phyloP scores from a whole-genome alignment of 75 land plant genomes.

The Cryptomeria japonica region DNA sequence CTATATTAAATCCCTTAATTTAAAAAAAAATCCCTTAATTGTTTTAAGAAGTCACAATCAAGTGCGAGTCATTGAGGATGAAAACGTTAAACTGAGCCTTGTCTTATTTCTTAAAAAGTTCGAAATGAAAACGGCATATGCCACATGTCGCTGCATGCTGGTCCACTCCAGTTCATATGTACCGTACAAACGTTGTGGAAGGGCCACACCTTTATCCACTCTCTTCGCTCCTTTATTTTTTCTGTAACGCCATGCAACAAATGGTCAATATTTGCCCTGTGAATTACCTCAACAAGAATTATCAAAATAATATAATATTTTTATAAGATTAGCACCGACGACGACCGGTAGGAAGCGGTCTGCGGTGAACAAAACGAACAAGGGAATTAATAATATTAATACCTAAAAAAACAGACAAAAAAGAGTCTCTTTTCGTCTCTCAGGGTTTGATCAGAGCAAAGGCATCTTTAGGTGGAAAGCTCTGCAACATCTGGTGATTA shows the following conservation, averaged over 20 bases:
- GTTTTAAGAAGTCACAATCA: not conserved
- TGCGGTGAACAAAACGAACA: not conserved
- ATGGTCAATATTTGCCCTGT: not conserved
- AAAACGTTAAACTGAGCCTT: not conserved
- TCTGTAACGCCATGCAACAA: not conserved
- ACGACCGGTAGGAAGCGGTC: slow-evolving; percentile 3
- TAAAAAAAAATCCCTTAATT: too few species aligned
- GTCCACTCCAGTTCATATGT: not conserved
- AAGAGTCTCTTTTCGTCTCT: not conserved
- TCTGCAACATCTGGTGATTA: not conserved
- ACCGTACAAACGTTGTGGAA: not conserved
- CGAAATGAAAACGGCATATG: not conserved
- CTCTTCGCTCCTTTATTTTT: too few species aligned
- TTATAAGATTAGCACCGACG: not conserved
- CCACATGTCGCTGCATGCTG: not conserved
- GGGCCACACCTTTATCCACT: not conserved
- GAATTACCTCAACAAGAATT: not conserved
- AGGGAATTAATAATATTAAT: not conserved
- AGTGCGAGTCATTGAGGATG: too few species aligned
- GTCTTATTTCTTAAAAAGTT: not conserved
- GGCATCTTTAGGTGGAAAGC: not conserved
- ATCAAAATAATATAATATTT: not conserved
- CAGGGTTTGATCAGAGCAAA: not conserved
- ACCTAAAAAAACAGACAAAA: not conserved
- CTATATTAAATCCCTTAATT: too few species aligned